phyloP scores from a whole-genome alignment of 2,329 filamentous ascomycete genomes.

The Sordariomycetes sp. region DNA sequence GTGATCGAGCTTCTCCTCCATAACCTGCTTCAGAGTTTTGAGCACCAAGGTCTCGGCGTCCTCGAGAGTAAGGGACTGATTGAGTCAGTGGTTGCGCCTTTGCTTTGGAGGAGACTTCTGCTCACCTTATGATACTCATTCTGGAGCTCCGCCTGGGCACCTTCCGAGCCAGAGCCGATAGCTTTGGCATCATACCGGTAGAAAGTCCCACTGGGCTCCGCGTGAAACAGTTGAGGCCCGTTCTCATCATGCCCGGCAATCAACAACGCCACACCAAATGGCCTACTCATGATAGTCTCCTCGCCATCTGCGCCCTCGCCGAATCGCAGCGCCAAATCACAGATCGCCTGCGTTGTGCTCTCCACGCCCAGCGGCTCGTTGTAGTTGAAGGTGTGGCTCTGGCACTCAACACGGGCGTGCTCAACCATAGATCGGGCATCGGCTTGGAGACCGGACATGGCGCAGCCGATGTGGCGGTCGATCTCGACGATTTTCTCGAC shows the following conservation, averaged over 20 bases:
- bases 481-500: conserved; percentile 99
- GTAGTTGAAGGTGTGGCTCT: conserved; percentile 97
- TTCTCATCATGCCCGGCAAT: conserved; percentile 98
- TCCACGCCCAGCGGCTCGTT: conserved; percentile 91
- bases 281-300: conserved; percentile 97
- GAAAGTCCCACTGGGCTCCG: conserved; percentile 95
- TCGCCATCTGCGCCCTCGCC: conserved; percentile 95
- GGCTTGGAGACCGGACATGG: conserved; percentile 96
- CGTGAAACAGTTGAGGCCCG: conserved; percentile 93
- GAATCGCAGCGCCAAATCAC: conserved; percentile 90
- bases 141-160: conserved; percentile 94
- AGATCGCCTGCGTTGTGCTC: conserved; percentile 98
- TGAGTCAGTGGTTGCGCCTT: conserved; percentile 1
- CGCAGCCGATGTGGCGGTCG: conserved; percentile 96
- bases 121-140: conserved; percentile 90
- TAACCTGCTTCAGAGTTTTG: conserved; percentile 98
- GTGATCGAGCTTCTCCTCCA: conserved; percentile 98
- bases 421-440: conserved; percentile 97
- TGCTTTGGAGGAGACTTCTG: background rate
- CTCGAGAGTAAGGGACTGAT: conserved; percentile 72
- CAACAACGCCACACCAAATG: conserved; percentile 91
- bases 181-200: conserved; percentile 99
- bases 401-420: conserved; percentile 94
- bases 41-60: conserved; percentile 93
- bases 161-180: conserved; percentile 94